These are phyloP conservation scores for Glonium stellatum DNA, from an alignment of 495 filamentous ascomycete genomes.

Conservation along the genomic window DNA sequence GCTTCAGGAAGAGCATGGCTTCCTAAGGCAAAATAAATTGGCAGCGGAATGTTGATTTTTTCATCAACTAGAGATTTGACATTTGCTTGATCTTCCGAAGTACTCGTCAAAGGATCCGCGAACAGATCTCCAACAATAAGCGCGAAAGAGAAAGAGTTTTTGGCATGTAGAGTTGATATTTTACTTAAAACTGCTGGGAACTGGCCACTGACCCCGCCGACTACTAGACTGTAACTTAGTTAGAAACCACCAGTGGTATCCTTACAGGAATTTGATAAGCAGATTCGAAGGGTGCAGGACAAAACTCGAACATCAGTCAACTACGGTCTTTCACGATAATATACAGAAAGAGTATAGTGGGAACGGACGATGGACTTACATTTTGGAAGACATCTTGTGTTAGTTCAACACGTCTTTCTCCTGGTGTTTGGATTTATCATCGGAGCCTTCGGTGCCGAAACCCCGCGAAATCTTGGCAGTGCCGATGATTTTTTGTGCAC, in stretches of 20 bases:
- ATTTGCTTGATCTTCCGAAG: constrained; percentile 48
- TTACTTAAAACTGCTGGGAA: constrained; percentile 69
- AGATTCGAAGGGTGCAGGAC: too few species aligned
- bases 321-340: background rate
- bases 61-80: constrained; percentile 62
- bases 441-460: background rate
- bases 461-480: constrained; percentile 21
- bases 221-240: constrained; percentile 58
- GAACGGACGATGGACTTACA: constrained; percentile 45
- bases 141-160: constrained; percentile 79
- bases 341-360: background rate
- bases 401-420: background rate
- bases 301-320: too few species aligned
- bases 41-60: constrained; percentile 61
- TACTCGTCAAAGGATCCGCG: constrained; percentile 20
- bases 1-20: constrained; percentile 55
- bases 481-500: background rate
- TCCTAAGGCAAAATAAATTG: constrained; percentile 83
- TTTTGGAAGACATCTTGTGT: constrained; percentile 56
- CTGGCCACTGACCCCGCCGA: constrained; percentile 71
- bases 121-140: constrained; percentile 83
- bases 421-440: constrained; percentile 3
- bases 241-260: constrained; percentile 22
- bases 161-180: constrained; percentile 66
- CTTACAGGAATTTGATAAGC: too few species aligned